Evolutionary conservation across 2,329 filamentous ascomycete species (phyloP).

Genomic region (Claviceps maximensis): DNA sequence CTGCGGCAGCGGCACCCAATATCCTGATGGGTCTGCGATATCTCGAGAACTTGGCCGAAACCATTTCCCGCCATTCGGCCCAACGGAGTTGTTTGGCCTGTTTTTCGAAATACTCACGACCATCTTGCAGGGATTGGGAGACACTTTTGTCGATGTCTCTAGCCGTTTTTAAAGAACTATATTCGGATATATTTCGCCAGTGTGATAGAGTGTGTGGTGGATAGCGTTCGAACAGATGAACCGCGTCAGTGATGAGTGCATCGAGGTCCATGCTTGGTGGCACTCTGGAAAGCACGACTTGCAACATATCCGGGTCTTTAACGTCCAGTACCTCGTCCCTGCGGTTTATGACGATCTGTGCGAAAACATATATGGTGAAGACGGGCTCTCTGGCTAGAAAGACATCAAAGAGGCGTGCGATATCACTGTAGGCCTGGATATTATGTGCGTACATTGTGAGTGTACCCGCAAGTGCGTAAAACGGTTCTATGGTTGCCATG

Average conservation of each 20-base stretch:
- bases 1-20: slow-evolving; percentile 49
- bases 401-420: slow-evolving; percentile 84
- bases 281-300: slow-evolving; percentile 75
- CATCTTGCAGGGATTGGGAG: slow-evolving; percentile 50
- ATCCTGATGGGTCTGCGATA: slow-evolving; percentile 53
- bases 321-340: slow-evolving; percentile 76
- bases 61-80: slow-evolving; percentile 34
- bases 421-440: slow-evolving; percentile 78
- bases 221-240: slow-evolving; percentile 46
- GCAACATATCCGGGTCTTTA: slow-evolving; percentile 89
- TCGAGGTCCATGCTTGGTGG: slow-evolving; percentile 74
- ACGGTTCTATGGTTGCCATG: slow-evolving; percentile 67
- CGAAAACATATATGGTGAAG: slow-evolving; percentile 83
- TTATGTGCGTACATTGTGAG: slow-evolving; percentile 96
- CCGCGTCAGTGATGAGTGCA: slow-evolving; percentile 53
- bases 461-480: slow-evolving; percentile 86
- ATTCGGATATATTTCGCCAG: slow-evolving; percentile 60
- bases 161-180: slow-evolving; percentile 79
- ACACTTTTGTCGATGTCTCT: slow-evolving; percentile 35
- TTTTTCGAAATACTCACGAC: slow-evolving; percentile 50
- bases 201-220: slow-evolving; percentile 61
- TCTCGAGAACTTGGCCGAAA: slow-evolving; percentile 35
- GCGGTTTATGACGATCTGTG: slow-evolving; percentile 70
- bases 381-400: slow-evolving; percentile 78
- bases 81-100: slow-evolving; percentile 62